Percentiles rank a stretch among this genome's conserved stretches.
Conservation (phyloP, 768 basidiomycete genomes). For the Stropharia rugosoannulata region DNA sequence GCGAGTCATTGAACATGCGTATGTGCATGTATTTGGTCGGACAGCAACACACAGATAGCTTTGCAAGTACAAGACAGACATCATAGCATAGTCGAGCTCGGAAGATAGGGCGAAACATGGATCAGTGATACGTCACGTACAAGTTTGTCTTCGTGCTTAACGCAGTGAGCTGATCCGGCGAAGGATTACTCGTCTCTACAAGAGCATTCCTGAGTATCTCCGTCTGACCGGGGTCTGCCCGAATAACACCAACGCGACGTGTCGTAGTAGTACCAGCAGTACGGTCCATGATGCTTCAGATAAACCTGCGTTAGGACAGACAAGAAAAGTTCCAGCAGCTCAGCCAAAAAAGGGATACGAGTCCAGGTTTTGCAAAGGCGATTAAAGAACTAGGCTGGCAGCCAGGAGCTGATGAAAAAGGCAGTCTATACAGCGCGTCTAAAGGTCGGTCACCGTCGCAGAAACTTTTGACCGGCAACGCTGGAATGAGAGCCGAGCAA, state of each 20-base stretch:
- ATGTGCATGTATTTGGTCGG: not conserved
- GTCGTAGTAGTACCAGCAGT: not conserved
- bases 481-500: no score
- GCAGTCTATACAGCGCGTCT: not conserved
- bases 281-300: not conserved
- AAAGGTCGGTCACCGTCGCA: not conserved
- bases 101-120: no score
- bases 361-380: not conserved
- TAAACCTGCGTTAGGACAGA: no score
- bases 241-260: slow-evolving; percentile 9
- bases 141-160: slow-evolving; percentile 31
- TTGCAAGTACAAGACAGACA: no score
- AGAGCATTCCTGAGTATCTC: slow-evolving; percentile 26
- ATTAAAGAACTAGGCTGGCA: not conserved
- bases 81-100: no score
- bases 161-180: slow-evolving; percentile 19
- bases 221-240: slow-evolving; percentile 24
- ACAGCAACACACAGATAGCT: not conserved
- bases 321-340: not conserved
- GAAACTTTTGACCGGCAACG: not conserved
- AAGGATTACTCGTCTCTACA: slow-evolving; percentile 17
- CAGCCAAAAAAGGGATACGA: not conserved
- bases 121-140: slow-evolving; percentile 23
- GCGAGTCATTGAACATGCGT: not conserved
- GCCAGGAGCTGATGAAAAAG: not conserved